Conservation (phyloP, 176 grass and related monocot species). For the Phoenix roebelenii region DNA sequence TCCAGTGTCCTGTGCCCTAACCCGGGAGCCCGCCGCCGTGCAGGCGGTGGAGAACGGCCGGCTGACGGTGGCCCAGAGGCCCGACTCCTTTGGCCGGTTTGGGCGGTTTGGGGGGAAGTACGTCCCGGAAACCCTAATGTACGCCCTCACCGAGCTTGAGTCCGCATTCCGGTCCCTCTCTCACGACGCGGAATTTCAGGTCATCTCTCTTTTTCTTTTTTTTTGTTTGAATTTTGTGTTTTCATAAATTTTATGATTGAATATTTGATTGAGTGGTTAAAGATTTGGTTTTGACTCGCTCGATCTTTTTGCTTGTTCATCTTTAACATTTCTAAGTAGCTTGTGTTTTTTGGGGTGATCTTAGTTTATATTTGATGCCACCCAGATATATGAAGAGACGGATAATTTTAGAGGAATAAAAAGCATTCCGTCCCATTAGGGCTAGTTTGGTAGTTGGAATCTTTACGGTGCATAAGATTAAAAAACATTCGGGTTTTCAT, state of each 20-base stretch:
- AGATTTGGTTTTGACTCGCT: too few relatives aligned
- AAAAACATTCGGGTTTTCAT: too few relatives aligned
- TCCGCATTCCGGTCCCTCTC: conserved; percentile 59
- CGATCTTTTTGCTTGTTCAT: too few relatives aligned
- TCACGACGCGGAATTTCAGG: conserved; percentile 67
- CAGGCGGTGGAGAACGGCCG: not conserved
- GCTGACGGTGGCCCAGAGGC: conserved; percentile 17
- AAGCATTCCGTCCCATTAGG: too few relatives aligned
- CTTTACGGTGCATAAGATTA: too few relatives aligned
- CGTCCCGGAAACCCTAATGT: conserved; percentile 91
- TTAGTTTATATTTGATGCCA: too few relatives aligned
- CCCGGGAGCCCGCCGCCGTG: not conserved
- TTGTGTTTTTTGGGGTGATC: too few relatives aligned
- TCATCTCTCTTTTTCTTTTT: conserved; percentile 5
- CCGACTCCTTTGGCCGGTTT: conserved; percentile 65
- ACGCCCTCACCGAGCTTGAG: conserved; percentile 78
- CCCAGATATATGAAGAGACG: too few relatives aligned
- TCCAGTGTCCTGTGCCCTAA: conserved; percentile 27
- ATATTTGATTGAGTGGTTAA: too few relatives aligned
- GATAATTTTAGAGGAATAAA: too few relatives aligned
- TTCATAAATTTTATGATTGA: not conserved
- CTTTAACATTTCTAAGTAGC: too few relatives aligned
- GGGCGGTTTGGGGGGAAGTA: conserved; percentile 94
- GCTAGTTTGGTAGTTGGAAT: too few relatives aligned
- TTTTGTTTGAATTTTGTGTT: not conserved